Percentiles rank a stretch among this genome's conserved stretches.
Evolutionary conservation across 2,329 filamentous ascomycete genomes (phyloP).

Genomic region (Lachnellula subtilissima): DNA sequence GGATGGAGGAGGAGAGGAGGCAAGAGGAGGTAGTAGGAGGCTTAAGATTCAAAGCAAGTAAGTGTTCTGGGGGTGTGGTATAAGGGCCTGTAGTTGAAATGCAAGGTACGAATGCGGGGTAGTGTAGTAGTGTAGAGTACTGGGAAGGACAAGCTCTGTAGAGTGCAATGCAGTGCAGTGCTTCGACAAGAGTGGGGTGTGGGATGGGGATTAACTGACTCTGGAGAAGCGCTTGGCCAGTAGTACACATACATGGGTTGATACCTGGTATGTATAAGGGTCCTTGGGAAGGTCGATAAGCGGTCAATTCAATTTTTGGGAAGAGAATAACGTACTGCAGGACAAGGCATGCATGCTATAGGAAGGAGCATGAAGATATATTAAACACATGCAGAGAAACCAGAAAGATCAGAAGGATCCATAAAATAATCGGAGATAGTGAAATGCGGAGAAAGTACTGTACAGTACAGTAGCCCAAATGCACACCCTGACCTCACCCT

Average conservation of each 20-base stretch:
- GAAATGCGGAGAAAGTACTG: not conserved
- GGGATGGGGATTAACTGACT: not conserved
- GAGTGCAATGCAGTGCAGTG: not conserved
- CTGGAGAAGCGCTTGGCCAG: not conserved
- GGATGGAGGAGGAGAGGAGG: not conserved
- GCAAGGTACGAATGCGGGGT: slow-evolving; percentile 4
- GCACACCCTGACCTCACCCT: not conserved
- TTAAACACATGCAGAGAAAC: no score
- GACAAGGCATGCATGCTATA: no score
- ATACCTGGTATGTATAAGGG: no score
- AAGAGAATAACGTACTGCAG: no score
- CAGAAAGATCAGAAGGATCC: no score
- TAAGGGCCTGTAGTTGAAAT: not conserved
- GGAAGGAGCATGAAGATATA: no score
- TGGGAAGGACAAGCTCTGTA: not conserved
- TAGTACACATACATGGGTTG: no score
- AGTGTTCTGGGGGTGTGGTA: no score
- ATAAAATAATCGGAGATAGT: not conserved
- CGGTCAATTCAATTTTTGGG: no score
- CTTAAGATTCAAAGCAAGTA: not conserved
- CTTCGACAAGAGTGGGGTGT: not conserved
- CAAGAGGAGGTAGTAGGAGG: not conserved
- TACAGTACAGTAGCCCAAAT: not conserved
- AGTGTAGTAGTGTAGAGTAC: not conserved
- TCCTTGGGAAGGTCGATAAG: no score